Conservation (phyloP, 75 land plant genomes). For the Larix kaempferi region DNA sequence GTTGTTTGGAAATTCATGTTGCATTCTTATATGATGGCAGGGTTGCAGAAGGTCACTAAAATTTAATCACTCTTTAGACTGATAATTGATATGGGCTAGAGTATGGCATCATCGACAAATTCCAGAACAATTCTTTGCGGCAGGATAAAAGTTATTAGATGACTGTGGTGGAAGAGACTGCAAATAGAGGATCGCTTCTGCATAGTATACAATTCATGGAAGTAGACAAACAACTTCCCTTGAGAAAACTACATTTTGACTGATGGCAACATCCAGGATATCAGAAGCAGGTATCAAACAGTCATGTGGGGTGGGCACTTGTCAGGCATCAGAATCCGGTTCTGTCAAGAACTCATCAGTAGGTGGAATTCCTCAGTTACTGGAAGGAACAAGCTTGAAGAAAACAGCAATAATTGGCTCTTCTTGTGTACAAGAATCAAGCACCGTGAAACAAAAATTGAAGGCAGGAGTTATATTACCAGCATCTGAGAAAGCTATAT, state of each 20-base stretch:
- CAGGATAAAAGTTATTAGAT: neutral
- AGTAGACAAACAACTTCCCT: neutral
- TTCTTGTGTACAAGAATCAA: neutral
- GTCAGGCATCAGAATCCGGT: neutral
- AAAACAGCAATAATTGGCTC: neutral
- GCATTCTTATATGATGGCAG: neutral
- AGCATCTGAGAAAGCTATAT: slow-evolving; percentile 4
- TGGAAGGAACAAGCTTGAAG: slow-evolving; percentile 7
- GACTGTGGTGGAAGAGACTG: slow-evolving; percentile 10
- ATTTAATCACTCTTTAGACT: neutral
- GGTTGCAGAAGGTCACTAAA: neutral
- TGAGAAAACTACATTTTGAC: slow-evolving; percentile 3
- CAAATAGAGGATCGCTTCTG: neutral
- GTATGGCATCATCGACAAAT: neutral
- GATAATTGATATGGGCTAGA: neutral
- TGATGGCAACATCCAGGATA: slow-evolving; percentile 8
- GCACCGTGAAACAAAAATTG: neutral
- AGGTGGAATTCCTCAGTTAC: neutral
- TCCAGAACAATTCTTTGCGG: neutral
- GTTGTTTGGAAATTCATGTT: neutral
- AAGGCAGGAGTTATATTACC: neutral
- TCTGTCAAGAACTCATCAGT: slow-evolving; percentile 2
- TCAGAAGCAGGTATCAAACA: slow-evolving; percentile 1
- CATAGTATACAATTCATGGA: neutral
- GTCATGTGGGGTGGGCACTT: neutral